Percentiles rank a stretch among this genome's conserved stretches.
phyloP scores from a whole-genome alignment of 371 early-diverging fungal species.

The Mucor lusitanicus region DNA sequence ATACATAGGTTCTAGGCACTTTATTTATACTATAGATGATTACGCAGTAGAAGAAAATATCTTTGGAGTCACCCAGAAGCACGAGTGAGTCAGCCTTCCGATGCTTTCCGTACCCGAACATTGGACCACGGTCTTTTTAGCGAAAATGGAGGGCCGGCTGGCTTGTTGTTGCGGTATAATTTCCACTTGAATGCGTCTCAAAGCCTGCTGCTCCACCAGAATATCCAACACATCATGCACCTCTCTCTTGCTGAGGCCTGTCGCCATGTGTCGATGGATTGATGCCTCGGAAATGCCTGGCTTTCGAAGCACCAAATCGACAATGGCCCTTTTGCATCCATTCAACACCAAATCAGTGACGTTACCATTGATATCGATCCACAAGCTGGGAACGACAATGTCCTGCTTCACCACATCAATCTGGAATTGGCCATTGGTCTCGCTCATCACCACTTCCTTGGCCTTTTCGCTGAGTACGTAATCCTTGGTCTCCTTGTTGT shows the following conservation, averaged over 20 bases:
- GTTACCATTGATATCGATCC: conserved; percentile 34
- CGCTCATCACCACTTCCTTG: neutral
- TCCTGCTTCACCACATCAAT: neutral
- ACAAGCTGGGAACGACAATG: conserved; percentile 25
- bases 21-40: too few species aligned
- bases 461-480: too few species aligned
- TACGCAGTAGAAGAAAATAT: neutral
- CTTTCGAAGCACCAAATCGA: conserved; percentile 22
- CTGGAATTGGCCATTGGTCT: neutral
- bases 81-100: conserved; percentile 8
- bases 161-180: neutral
- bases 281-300: conserved; percentile 33
- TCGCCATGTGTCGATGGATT: conserved; percentile 13
- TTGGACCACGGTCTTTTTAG: neutral
- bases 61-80: conserved; percentile 13
- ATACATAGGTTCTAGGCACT: too few species aligned
- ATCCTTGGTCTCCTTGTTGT: neutral
- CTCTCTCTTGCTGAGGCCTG: conserved; percentile 17
- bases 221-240: conserved; percentile 25
- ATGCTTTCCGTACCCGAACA: neutral
- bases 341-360: conserved; percentile 14
- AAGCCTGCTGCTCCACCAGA: conserved; percentile 10
- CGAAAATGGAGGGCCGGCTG: conserved; percentile 11
- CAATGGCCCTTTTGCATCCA: conserved; percentile 20
- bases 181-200: neutral